Conservation (phyloP, 2,329 filamentous ascomycete genomes). For the Talaromyces sp. region DNA sequence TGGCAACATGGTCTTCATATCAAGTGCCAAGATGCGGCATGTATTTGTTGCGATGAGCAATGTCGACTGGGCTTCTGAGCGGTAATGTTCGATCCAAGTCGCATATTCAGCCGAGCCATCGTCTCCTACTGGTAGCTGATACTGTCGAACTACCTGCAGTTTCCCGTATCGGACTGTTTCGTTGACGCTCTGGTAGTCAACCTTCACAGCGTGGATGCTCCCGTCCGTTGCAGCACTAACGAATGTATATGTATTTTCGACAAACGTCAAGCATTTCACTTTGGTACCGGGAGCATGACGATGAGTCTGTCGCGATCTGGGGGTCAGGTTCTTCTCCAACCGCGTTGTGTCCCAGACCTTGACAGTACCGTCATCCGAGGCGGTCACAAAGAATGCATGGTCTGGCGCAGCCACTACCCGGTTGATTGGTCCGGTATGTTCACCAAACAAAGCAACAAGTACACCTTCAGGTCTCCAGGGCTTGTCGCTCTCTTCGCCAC, state of each 20-base stretch:
- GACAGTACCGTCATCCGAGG: conserved; percentile 83
- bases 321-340: conserved; percentile 85
- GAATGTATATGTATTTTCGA: conserved; percentile 92
- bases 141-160: conserved; percentile 72
- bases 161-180: conserved; percentile 73
- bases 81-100: conserved; percentile 90
- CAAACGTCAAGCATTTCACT: conserved; percentile 81
- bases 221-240: conserved; percentile 88
- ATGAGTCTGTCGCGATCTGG: conserved; percentile 83
- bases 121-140: conserved; percentile 58
- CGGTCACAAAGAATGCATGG: conserved; percentile 91
- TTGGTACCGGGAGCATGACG: conserved; percentile 68
- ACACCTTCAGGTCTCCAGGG: conserved; percentile 82
- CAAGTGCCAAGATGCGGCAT: conserved; percentile 78
- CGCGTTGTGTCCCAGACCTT: conserved; percentile 91
- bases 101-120: conserved; percentile 64
- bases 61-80: conserved; percentile 75
- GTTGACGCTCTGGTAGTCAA: conserved; percentile 62
- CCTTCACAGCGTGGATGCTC: conserved; percentile 82
- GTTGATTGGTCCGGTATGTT: conserved; percentile 80
- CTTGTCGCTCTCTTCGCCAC: conserved; percentile 55
- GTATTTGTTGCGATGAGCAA: conserved; percentile 83
- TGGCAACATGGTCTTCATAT: conserved; percentile 80
- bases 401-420: conserved; percentile 81
- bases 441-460: conserved; percentile 82